Conservation (phyloP, 805 yeast genomes). For the Ogataea zsoltii region DNA sequence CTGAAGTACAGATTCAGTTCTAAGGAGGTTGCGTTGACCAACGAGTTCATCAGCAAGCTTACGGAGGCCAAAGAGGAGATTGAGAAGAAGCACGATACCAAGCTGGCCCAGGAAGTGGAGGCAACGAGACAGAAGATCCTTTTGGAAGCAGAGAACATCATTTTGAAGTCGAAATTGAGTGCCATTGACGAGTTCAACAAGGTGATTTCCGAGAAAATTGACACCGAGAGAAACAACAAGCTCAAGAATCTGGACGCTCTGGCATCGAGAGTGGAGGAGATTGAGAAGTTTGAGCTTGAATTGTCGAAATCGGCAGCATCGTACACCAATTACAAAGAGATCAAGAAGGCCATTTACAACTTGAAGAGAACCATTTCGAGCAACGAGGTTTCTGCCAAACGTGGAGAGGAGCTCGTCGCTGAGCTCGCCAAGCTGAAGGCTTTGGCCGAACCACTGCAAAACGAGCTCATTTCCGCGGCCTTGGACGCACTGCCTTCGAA, state of each 20-base stretch:
- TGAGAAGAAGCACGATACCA: conserved; percentile 56
- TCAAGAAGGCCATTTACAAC: conserved; percentile 46
- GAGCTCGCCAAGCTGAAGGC: conserved; percentile 37
- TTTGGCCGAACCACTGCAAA: conserved; percentile 39
- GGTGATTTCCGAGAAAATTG: conserved; percentile 59
- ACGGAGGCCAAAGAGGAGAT: conserved; percentile 60
- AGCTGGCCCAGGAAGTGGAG: conserved; percentile 63
- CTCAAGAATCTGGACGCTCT: conserved; percentile 67
- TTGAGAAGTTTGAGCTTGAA: conserved; percentile 54
- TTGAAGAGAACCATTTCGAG: conserved; percentile 41
- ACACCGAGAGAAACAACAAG: conserved; percentile 76
- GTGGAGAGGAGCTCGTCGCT: conserved; percentile 50
- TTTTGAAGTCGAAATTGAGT: conserved; percentile 64
- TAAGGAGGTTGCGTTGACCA: conserved; percentile 53
- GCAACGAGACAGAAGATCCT: conserved; percentile 65
- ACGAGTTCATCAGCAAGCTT: conserved; percentile 59
- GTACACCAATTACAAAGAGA: conserved; percentile 38
- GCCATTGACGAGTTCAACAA: conserved; percentile 68
- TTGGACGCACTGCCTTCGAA: conserved; percentile 45
- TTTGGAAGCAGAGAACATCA: conserved; percentile 72
- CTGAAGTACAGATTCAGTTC: conserved; percentile 32
- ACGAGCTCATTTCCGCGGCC: conserved; percentile 40
- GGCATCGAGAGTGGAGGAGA: conserved; percentile 49
- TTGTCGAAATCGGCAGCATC: conserved; percentile 43
- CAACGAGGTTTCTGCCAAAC: conserved; percentile 38